phyloP scores from a whole-genome alignment of 441 rosid species.

The Aleurites moluccanus region DNA sequence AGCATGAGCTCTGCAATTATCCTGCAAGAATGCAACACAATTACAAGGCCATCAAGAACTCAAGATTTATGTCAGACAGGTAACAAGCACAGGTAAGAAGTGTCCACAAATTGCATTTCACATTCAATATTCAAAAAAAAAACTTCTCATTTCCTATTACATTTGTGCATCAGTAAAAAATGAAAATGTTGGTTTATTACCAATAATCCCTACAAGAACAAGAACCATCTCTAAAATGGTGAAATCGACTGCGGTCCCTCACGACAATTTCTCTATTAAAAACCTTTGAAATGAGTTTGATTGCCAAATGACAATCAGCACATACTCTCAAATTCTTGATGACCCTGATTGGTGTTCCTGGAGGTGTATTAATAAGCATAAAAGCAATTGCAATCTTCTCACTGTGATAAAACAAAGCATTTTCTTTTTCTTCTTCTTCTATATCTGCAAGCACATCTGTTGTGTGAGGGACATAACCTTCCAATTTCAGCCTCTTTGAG shows the following conservation, averaged over 20 bases:
- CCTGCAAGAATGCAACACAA: background rate
- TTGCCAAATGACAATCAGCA: slow-evolving; percentile 73
- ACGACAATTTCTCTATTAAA: slow-evolving; percentile 63
- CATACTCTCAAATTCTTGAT: slow-evolving; percentile 78
- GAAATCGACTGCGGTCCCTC: slow-evolving; percentile 76
- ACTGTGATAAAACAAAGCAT: slow-evolving; percentile 64
- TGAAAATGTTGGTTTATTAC: slow-evolving; percentile 33
- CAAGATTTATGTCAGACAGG: background rate
- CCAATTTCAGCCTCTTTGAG: slow-evolving; percentile 47
- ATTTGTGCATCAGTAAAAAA: background rate
- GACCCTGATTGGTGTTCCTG: slow-evolving; percentile 47
- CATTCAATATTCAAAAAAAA: background rate
- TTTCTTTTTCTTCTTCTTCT: slow-evolving; percentile 79
- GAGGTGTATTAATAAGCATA: slow-evolving; percentile 57
- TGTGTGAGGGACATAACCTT: slow-evolving; percentile 52
- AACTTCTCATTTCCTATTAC: background rate
- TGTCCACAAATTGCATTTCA: background rate
- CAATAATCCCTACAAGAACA: slow-evolving; percentile 82
- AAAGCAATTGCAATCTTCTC: slow-evolving; percentile 83
- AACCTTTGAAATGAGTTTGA: slow-evolving; percentile 65
- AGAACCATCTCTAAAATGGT: slow-evolving; percentile 64
- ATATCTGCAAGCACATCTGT: slow-evolving; percentile 60
- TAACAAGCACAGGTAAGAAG: background rate
- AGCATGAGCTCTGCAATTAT: background rate
- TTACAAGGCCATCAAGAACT: background rate